Percentiles rank a stretch among this genome's conserved stretches.
Evolutionary conservation across 129 eudicot species (phyloP).

Genomic region (Artemisia annua): DNA sequence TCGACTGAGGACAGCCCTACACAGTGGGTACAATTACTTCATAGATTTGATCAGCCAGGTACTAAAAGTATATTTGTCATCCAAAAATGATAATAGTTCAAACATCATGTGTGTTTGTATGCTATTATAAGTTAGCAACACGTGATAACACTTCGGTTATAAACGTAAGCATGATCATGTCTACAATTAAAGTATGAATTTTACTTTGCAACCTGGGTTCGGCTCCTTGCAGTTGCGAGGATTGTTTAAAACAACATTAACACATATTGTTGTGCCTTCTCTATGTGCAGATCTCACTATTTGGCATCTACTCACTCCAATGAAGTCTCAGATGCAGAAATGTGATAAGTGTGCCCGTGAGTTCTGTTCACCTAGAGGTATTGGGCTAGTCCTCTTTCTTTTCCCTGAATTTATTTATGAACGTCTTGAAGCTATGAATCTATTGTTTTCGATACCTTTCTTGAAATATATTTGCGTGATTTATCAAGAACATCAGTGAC

Average conservation of each 20-base stretch:
- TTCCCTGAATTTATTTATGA: too few species aligned
- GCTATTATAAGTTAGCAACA: background rate
- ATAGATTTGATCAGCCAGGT: conserved; percentile 88
- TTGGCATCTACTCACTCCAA: too few species aligned
- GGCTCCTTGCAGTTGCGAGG: background rate
- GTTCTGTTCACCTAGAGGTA: too few species aligned
- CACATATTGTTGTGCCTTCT: background rate
- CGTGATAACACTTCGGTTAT: background rate
- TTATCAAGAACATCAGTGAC: too few species aligned
- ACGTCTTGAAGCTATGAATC: too few species aligned
- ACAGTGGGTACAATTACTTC: conserved; percentile 78
- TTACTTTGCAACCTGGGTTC: background rate
- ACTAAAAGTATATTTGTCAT: background rate
- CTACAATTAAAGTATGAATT: background rate
- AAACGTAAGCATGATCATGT: background rate
- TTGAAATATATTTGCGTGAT: too few species aligned
- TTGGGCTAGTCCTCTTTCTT: too few species aligned
- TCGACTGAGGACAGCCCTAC: conserved; percentile 57
- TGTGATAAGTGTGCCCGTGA: too few species aligned
- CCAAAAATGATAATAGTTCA: background rate
- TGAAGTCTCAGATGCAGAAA: too few species aligned
- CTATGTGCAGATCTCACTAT: too few species aligned
- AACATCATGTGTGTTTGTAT: background rate
- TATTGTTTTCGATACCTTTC: too few species aligned
- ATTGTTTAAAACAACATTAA: background rate